These are phyloP conservation scores for Nissolia schottii DNA, from an alignment of 306 rosid species.

Conservation along the genomic window DNA sequence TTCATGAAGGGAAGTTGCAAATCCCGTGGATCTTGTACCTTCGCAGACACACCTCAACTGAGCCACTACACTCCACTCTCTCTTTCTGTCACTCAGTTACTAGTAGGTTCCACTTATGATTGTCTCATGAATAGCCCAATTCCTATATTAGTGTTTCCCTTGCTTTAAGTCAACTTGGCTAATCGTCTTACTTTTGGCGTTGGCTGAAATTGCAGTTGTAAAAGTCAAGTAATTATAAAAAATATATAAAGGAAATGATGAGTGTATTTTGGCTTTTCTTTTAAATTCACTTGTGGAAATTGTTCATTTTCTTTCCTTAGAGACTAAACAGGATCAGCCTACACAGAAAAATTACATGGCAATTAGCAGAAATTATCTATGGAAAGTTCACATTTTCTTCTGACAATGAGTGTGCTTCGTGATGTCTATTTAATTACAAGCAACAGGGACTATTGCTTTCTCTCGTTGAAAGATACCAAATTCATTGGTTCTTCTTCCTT, in stretches of 20 bases:
- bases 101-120: too few relatives aligned
- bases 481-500: not conserved
- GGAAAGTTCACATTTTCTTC: not conserved
- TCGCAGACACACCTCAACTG: too few relatives aligned
- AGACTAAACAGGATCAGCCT: not conserved
- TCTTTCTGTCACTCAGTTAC: too few relatives aligned
- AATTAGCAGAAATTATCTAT: not conserved
- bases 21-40: too few relatives aligned
- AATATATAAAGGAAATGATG: not conserved
- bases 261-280: not conserved
- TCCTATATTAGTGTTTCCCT: too few relatives aligned
- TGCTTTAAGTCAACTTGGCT: not conserved
- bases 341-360: not conserved
- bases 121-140: too few relatives aligned
- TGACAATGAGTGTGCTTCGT: not conserved
- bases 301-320: not conserved
- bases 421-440: not conserved
- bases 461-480: not conserved
- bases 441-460: not conserved
- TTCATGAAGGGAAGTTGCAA: too few relatives aligned
- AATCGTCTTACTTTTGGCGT: not conserved
- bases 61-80: too few relatives aligned
- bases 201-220: not conserved
- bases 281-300: not conserved
- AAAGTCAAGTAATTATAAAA: not conserved